phyloP scores from a whole-genome alignment of 345 rosid genomes.

The Ceriops tagal region DNA sequence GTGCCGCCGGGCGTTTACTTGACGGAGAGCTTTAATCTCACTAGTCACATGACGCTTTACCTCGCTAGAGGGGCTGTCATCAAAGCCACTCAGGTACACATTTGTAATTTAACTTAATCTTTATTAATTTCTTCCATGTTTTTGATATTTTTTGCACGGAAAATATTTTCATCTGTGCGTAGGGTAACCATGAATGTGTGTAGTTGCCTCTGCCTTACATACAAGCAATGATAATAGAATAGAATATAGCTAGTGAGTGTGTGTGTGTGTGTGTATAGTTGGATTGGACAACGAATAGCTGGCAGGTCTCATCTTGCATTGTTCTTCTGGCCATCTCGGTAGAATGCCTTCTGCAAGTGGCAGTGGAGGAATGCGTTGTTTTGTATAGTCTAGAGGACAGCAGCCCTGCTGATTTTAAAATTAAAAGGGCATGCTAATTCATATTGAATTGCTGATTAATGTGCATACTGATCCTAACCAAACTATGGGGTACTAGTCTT shows the following conservation, averaged over 20 bases:
- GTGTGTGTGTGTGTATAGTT: not conserved
- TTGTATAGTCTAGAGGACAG: not conserved
- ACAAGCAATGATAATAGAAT: constrained; percentile 4
- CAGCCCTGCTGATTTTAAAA: no score
- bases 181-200: not conserved
- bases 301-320: constrained; percentile 34
- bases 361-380: constrained; percentile 13
- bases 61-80: constrained; percentile 83
- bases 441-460: no score
- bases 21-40: constrained; percentile 70
- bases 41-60: constrained; percentile 94
- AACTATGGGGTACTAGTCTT: no score
- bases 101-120: not conserved
- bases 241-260: not conserved
- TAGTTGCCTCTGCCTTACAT: constrained; percentile 33
- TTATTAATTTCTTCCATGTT: not conserved
- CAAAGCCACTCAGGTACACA: constrained; percentile 72
- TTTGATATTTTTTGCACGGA: not conserved
- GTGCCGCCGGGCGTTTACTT: constrained; percentile 82
- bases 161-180: not conserved
- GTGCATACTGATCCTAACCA: no score
- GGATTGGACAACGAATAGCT: constrained; percentile 32
- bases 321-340: constrained; percentile 5
- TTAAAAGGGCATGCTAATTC: no score
- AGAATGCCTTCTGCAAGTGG: constrained; percentile 6